Evolutionary conservation across 2,329 filamentous ascomycete genomes (phyloP).

Genomic region (Fusarium xyrophilum): DNA sequence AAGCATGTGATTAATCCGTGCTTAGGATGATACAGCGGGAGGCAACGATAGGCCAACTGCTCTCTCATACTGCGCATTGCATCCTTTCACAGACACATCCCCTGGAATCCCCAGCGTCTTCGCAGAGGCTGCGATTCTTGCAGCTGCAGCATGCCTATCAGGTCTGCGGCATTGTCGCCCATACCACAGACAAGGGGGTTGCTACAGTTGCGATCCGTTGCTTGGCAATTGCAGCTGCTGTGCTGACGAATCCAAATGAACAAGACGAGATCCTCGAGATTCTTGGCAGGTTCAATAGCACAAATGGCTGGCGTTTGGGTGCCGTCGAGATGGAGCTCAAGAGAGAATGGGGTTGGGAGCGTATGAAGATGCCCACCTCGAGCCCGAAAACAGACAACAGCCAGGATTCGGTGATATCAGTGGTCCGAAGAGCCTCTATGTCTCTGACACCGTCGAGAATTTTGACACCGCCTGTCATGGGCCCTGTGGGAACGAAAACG

Average conservation of each 20-base stretch:
- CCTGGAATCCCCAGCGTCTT: slow-evolving; percentile 62
- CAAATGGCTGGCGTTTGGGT: slow-evolving; percentile 80
- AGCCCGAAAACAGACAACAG: slow-evolving; percentile 11
- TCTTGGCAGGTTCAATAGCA: slow-evolving; percentile 74
- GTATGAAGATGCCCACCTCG: slow-evolving; percentile 13
- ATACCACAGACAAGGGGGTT: slow-evolving; percentile 81
- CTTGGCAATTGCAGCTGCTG: slow-evolving; percentile 77
- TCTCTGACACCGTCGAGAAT: slow-evolving; percentile 24
- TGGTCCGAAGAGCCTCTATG: slow-evolving; percentile 12
- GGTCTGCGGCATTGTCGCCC: slow-evolving; percentile 88
- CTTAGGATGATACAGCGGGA: slow-evolving; percentile 79
- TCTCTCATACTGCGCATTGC: slow-evolving; percentile 88
- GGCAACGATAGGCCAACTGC: slow-evolving; percentile 80
- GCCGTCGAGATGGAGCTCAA: slow-evolving; percentile 77
- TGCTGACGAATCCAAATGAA: slow-evolving; percentile 71
- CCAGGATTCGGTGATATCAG: slow-evolving; percentile 6
- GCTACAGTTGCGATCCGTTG: slow-evolving; percentile 80
- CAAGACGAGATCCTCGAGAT: slow-evolving; percentile 83
- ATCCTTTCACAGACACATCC: slow-evolving; percentile 83
- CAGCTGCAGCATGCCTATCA: slow-evolving; percentile 79
- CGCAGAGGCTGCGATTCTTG: slow-evolving; percentile 72
- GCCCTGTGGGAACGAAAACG: slow-evolving; percentile 45
- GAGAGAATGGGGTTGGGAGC: slow-evolving; percentile 75
- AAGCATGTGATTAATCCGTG: not conserved
- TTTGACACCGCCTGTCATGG: slow-evolving; percentile 39